phyloP scores from a whole-genome alignment of 164 flowering plant species.

The Vitis rupestris region DNA sequence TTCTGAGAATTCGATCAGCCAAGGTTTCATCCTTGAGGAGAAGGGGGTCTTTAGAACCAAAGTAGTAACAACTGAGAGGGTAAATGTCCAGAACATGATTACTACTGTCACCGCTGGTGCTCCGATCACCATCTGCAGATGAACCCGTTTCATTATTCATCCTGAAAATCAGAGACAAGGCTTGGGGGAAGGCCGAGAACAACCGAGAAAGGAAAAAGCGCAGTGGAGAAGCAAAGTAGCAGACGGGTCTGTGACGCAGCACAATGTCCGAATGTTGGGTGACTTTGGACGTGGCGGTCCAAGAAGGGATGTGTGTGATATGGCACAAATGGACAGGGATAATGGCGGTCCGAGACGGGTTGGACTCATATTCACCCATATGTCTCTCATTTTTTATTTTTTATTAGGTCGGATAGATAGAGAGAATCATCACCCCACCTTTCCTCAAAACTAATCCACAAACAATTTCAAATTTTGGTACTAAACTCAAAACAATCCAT shows the following conservation, averaged over 20 bases:
- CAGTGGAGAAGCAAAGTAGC: not conserved
- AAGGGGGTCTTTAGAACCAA: slow-evolving; percentile 51
- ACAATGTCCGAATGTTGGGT: too few species aligned
- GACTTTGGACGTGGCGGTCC: too few species aligned
- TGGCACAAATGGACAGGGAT: not conserved
- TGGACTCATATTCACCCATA: too few species aligned
- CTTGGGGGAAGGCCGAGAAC: not conserved
- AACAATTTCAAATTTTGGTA: too few species aligned
- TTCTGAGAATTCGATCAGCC: slow-evolving; percentile 42
- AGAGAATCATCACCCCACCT: too few species aligned
- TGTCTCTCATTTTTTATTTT: too few species aligned
- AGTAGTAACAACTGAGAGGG: slow-evolving; percentile 63
- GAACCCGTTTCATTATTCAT: slow-evolving; percentile 15
- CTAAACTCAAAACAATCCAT: too few species aligned
- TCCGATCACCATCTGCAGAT: not conserved
- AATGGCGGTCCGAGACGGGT: too few species aligned
- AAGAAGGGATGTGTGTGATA: too few species aligned
- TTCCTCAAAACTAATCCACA: too few species aligned
- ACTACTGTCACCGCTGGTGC: not conserved
- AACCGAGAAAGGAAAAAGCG: not conserved
- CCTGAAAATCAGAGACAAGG: slow-evolving; percentile 1
- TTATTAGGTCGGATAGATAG: too few species aligned
- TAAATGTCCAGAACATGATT: slow-evolving; percentile 40
- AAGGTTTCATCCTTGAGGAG: slow-evolving; percentile 42
- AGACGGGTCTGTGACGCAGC: not conserved